Base-by-base conservation (phyloP, 805 yeast species). In the Kodamaea leandrae region DNA sequence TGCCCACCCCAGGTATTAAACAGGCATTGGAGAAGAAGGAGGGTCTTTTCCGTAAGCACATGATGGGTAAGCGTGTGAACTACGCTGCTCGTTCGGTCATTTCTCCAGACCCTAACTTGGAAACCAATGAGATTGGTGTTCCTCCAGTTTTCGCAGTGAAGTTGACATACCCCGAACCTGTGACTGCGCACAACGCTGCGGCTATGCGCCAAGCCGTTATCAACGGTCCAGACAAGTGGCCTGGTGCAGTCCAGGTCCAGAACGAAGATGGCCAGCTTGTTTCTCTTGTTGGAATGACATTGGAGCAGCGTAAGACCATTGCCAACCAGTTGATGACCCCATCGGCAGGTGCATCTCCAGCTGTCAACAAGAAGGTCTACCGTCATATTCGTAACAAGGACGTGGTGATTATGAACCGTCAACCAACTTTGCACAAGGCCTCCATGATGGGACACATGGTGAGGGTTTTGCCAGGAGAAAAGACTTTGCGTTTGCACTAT, bases 41-140 rank as follows among this genome's bases (percentile, higher is more conserved):
- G 68, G 99, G 99, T 61, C 74, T 91, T 50, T 93, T 93, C 75
- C 81, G 99, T 73, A 93, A 91, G 63, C 96, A 93, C 60, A 93
- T 93, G 99, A 93, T 93, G 99, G 99, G 99, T 62, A 93, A 93
- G 75, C 89, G 99, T 74, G 99, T 93, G 45, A 95, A 93, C 64
- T 91, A 87, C 58, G 96, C 98, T 40, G 99, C 99, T 38, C 88
- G 99, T 69, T 91, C 99, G 7, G 99, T 93, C 55, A 93, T 93
- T 67, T 90, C 98, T 5, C 98, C 98, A 4, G 99, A 93, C 69
- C 99, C 99, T 43, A 93, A 86, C 71, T 76, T 93, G 54, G 99
- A 93, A 70, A 95, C 99, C 10, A 88, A 90, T 61, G 96, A 93
- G 67, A 91, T 93, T 60, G 99, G 99, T 69, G 91, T 93, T 42